Evolutionary conservation across 2,329 filamentous ascomycete species (phyloP).

Genomic region (Fusarium sp.): DNA sequence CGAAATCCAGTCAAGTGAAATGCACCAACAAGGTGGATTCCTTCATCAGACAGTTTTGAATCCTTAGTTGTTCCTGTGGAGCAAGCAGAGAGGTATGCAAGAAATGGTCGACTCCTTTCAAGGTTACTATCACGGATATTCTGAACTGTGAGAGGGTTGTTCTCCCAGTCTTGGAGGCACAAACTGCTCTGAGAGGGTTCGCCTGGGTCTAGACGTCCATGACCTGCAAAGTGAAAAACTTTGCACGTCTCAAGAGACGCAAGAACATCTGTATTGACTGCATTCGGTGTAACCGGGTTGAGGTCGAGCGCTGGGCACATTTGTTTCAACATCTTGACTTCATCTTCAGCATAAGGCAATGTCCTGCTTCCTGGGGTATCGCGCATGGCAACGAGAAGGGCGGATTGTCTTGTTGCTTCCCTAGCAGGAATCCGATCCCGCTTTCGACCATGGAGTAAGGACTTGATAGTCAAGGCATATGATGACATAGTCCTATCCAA

Average conservation of each 20-base stretch:
- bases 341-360: fast-evolving
- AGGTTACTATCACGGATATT: not conserved
- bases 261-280: not conserved
- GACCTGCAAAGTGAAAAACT: not conserved
- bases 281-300: fast-evolving
- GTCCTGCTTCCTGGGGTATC: not conserved
- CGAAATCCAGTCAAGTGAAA: not conserved
- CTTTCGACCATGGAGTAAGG: not conserved
- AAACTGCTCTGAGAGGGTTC: not conserved
- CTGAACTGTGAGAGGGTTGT: not conserved
- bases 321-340: not conserved
- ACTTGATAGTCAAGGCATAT: not conserved
- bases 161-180: not conserved
- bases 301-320: not conserved
- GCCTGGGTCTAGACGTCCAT: not conserved
- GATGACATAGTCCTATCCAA: not conserved
- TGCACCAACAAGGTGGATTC: not conserved
- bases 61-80: not conserved
- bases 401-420: fast-evolving
- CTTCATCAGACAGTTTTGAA: not conserved
- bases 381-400: not conserved
- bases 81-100: not conserved
- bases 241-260: fast-evolving
- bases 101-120: too few species aligned
- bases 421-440: fast-evolving